Evolutionary conservation across 2,329 filamentous ascomycete species (phyloP).

Genomic region (Colletotrichum caudatum): DNA sequence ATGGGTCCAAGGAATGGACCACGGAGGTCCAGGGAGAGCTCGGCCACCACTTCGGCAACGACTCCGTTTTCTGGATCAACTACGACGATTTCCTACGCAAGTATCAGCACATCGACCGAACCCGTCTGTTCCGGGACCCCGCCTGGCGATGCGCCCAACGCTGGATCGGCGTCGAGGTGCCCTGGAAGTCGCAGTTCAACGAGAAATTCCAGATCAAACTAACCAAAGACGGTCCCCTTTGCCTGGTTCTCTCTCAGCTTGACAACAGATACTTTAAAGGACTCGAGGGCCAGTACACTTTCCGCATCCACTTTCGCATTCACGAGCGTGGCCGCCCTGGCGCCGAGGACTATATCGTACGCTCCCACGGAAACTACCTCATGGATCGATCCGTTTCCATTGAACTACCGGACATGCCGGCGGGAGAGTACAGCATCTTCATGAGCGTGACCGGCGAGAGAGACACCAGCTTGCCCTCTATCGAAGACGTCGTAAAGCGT

Average conservation of each 20-base stretch:
- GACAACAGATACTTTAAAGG: conserved; percentile 73
- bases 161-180: conserved; percentile 72
- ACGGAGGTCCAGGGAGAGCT: conserved; percentile 68
- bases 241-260: conserved; percentile 71
- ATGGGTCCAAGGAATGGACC: conserved; percentile 73
- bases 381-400: conserved; percentile 70
- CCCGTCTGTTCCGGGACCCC: conserved; percentile 69
- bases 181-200: conserved; percentile 72
- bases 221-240: conserved; percentile 66
- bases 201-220: conserved; percentile 71
- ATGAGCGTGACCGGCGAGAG: conserved; percentile 67
- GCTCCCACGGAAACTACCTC: conserved; percentile 69
- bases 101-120: conserved; percentile 71
- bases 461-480: conserved; percentile 55
- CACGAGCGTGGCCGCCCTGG: conserved; percentile 63
- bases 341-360: conserved; percentile 70
- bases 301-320: conserved; percentile 63
- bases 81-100: conserved; percentile 73
- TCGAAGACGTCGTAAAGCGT: conserved; percentile 68
- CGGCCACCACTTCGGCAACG: conserved; percentile 69
- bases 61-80: conserved; percentile 74
- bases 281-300: conserved; percentile 69
- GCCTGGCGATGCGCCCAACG: conserved; percentile 70
- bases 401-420: conserved; percentile 66
- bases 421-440: conserved; percentile 69